A percentile compares a stretch with the other conserved stretches of the same genome.
Conservation (phyloP, 176 grass and related monocot species). For the Triticum aestivum region DNA sequence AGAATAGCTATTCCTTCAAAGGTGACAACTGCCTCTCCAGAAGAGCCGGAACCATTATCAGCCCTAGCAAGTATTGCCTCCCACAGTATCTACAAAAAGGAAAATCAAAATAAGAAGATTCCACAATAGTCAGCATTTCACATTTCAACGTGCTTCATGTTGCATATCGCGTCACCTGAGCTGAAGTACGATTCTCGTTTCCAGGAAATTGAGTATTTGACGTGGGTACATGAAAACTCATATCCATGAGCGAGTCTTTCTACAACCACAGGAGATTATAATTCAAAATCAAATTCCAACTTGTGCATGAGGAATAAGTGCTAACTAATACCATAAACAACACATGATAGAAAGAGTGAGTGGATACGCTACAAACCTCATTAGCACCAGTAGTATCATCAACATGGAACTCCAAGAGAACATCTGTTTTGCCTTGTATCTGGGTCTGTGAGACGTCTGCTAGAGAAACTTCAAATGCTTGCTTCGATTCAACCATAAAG, state of each 20-base stretch:
- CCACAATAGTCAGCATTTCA: conserved; percentile 12
- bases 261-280: conserved; percentile 32
- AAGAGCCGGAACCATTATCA: conserved; percentile 63
- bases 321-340: conserved; percentile 6
- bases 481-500: conserved; percentile 85
- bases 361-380: conserved; percentile 51
- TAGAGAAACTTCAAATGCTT: conserved; percentile 96
- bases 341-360: conserved; percentile 1
- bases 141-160: conserved; percentile 20
- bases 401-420: conserved; percentile 90
- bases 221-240: conserved; percentile 87
- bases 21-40: conserved; percentile 79
- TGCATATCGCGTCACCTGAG: conserved; percentile 49
- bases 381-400: conserved; percentile 98
- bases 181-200: conserved; percentile 73
- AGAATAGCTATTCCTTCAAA: conserved; percentile 98
- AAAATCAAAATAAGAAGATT: not conserved
- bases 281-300: conserved; percentile 9
- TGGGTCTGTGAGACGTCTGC: conserved; percentile 96
- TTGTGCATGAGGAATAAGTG: conserved; percentile 12
- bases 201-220: conserved; percentile 86
- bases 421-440: conserved; percentile 98
- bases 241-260: conserved; percentile 95
- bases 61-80: conserved; percentile 61
- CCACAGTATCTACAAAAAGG: conserved; percentile 57